Percentiles rank a stretch among this genome's conserved stretches.
phyloP scores from a whole-genome alignment of 192 early-diverging fungal genomes.

The Entomortierella parvispora region DNA sequence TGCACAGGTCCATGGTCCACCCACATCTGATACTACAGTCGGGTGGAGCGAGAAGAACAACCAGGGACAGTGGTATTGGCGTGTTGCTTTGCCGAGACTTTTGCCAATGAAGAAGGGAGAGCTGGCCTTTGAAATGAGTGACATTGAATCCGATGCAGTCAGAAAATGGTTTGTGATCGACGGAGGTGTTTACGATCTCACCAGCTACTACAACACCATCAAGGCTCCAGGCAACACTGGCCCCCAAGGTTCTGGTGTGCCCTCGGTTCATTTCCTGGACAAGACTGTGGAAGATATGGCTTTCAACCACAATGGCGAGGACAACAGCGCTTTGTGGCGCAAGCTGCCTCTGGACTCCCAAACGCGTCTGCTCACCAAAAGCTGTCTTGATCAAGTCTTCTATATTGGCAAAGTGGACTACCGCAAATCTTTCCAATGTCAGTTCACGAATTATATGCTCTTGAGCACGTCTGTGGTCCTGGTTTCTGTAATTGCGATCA shows the following conservation, averaged over 20 bases:
- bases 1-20: conserved; percentile 42
- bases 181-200: conserved; percentile 72
- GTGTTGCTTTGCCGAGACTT: conserved; percentile 60
- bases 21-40: conserved; percentile 44
- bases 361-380: conserved; percentile 54
- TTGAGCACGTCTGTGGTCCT: conserved; percentile 81
- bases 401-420: conserved; percentile 86
- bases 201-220: conserved; percentile 66
- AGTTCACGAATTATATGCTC: conserved; percentile 87
- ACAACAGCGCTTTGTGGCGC: conserved; percentile 66
- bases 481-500: conserved; percentile 81
- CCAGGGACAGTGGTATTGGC: conserved; percentile 63
- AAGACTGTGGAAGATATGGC: conserved; percentile 68
- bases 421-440: conserved; percentile 79
- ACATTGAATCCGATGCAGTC: conserved; percentile 53
- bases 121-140: conserved; percentile 65
- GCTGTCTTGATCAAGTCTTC: conserved; percentile 86
- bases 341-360: conserved; percentile 47
- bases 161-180: conserved; percentile 70
- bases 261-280: conserved; percentile 68
- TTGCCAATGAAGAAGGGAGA: conserved; percentile 64
- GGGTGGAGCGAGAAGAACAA: conserved; percentile 39
- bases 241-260: conserved; percentile 31
- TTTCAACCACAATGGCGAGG: conserved; percentile 64
- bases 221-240: conserved; percentile 54